phyloP scores from a whole-genome alignment of 305 asterid species.

The Fraxinus angustifolia region DNA sequence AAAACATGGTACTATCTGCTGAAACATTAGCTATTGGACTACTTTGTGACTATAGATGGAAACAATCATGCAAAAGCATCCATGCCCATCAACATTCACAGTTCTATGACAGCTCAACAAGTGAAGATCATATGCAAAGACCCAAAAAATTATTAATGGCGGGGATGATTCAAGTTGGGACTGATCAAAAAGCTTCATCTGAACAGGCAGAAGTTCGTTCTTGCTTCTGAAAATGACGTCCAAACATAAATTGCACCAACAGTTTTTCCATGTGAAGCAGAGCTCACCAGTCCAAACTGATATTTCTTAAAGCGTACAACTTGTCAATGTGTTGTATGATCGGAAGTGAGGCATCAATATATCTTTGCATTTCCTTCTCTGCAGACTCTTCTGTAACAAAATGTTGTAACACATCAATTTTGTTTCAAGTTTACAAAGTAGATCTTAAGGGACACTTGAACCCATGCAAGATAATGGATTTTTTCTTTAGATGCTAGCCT shows the following conservation, averaged over 20 bases:
- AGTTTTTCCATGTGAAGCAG: constrained; percentile 2
- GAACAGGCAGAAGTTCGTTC: background rate
- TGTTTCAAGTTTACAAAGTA: background rate
- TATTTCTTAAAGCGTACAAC: constrained; percentile 55
- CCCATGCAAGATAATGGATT: background rate
- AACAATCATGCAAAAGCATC: background rate
- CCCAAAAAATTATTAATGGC: background rate
- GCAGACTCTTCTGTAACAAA: constrained; percentile 57
- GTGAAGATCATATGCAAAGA: background rate
- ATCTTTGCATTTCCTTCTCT: constrained; percentile 67
- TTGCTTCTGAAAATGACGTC: background rate
- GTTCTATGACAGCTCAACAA: background rate
- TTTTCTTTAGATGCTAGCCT: background rate
- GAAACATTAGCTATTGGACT: background rate
- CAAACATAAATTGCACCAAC: background rate
- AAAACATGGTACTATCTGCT: background rate
- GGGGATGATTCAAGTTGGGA: background rate
- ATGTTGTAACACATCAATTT: background rate
- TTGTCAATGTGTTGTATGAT: constrained; percentile 70
- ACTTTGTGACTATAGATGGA: background rate
- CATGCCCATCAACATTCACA: background rate
- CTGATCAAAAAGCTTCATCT: background rate
- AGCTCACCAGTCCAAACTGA: constrained; percentile 76
- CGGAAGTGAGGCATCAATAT: constrained; percentile 65
- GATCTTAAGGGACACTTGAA: background rate